Base-by-base conservation (phyloP, 495 filamentous ascomycete species). In the Penicillium dipodomyicola region DNA sequence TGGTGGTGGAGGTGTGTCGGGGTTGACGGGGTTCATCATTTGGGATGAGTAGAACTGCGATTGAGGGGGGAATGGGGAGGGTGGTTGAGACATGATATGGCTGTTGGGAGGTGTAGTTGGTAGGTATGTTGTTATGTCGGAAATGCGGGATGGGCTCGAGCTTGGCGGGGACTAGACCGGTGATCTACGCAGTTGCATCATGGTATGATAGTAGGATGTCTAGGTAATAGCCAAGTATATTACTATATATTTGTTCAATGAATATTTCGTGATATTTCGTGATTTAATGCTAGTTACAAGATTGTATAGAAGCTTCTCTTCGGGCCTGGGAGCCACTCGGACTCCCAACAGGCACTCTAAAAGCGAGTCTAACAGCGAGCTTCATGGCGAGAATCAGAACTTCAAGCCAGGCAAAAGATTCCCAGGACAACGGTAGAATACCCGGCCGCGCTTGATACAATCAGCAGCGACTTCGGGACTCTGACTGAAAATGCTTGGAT, bases 1-100 rank as follows among this genome's bases (percentile, higher is more conserved):
- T 37, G 86, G 87, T 9, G 83, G 78, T 2, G 88, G 87, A 9
- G 88, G 87, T 10, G 84, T 77, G 52, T 82, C 80, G 9, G 75
- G 68, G 50, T 77, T 73, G 23, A 25, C 23, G 5, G 23, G 23
- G 23, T 25, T 25, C 32, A 75, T 70, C 58, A 71, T 65, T 60
- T 52, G 67, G 30, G 62, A 30, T 17, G 68, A 63, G 37, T 65
- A 63, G 41, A 64, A 71, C 6, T 54, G 52, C 0, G 64, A 52
- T 17, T 64, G 64, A 8, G 58, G 55, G 1, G 64, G 60, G 27
- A 62, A 63, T 9, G 67, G 64, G 0, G 67, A 67, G 9, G 60
- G 50, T 50, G 62, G 33, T 62, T 72, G 67, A 46, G 69, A 68
- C 69, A 72, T 72, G 62, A 39, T 64, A 57, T 58, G 54, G 40